Percentiles rank a stretch among this genome's conserved stretches.
phyloP scores from a whole-genome alignment of 1,139 yeast species.

The Blastobotrys capitulatus region DNA sequence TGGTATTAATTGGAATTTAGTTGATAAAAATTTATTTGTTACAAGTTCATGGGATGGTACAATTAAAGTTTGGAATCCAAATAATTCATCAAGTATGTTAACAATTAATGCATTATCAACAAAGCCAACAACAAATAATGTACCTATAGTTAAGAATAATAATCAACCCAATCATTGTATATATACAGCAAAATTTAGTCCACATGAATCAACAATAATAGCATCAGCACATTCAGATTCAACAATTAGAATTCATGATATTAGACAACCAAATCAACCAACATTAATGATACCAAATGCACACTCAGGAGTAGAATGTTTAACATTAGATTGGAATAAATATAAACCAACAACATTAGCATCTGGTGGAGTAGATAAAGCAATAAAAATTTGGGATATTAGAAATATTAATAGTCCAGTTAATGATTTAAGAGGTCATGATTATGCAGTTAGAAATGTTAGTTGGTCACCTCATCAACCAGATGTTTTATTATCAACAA shows the following conservation, averaged over 20 bases:
- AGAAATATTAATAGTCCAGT: constrained; percentile 73
- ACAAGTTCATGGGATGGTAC: constrained; percentile 92
- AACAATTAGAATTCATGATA: constrained; percentile 76
- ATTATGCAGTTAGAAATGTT: constrained; percentile 76
- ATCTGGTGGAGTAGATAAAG: constrained; percentile 84
- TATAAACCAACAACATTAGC: constrained; percentile 75
- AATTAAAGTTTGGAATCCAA: constrained; percentile 68
- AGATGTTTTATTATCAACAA: constrained; percentile 63
- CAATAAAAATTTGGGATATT: constrained; percentile 81
- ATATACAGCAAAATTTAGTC: constrained; percentile 78
- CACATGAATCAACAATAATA: constrained; percentile 69
- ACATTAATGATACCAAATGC: constrained; percentile 36
- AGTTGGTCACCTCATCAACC: constrained; percentile 87
- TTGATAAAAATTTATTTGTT: constrained; percentile 65
- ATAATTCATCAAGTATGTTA: constrained; percentile 49
- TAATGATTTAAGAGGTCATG: constrained; percentile 81
- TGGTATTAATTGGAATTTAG: constrained; percentile 79
- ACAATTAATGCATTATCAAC: constrained; percentile 40
- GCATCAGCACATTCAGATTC: constrained; percentile 80
- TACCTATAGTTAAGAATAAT: constrained; percentile 12
- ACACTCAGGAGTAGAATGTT: constrained; percentile 76
- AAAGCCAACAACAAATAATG: neutral
- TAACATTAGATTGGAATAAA: constrained; percentile 86
- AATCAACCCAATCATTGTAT: constrained; percentile 39
- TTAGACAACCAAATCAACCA: constrained; percentile 53